These are phyloP conservation scores for Fusarium veterinarium DNA, from an alignment of 2,329 filamentous ascomycete species.

Conservation along the genomic window DNA sequence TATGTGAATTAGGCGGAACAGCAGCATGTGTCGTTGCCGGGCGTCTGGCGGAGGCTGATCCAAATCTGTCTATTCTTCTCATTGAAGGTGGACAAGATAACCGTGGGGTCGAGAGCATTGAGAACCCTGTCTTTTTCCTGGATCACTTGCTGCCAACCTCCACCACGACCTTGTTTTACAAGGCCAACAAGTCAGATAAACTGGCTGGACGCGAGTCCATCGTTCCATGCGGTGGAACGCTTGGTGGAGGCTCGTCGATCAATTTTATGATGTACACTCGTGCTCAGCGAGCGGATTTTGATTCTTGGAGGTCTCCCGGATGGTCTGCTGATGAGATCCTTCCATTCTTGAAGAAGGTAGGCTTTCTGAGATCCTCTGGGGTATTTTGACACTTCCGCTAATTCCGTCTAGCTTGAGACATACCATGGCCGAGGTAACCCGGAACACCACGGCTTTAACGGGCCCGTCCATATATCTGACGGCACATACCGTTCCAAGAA, in stretches of 20 bases:
- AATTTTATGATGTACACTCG: constrained; percentile 51
- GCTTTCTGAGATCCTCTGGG: accelerated
- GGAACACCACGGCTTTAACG: constrained; percentile 62
- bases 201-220: constrained; percentile 41
- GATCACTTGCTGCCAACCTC: constrained; percentile 38
- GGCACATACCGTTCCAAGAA: constrained; percentile 57
- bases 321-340: constrained; percentile 50
- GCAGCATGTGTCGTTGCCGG: constrained; percentile 48
- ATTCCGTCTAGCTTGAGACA: constrained; percentile 60
- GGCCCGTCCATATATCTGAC: constrained; percentile 66
- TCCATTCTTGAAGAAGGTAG: constrained; percentile 49
- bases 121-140: constrained; percentile 45
- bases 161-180: constrained; percentile 44
- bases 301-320: constrained; percentile 50
- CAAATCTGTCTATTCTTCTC: constrained; percentile 46
- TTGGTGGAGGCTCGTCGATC: constrained; percentile 49
- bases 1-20: constrained; percentile 43
- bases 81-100: constrained; percentile 49
- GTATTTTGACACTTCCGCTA: not conserved
- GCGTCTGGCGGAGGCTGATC: constrained; percentile 46
- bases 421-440: constrained; percentile 61
- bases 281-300: constrained; percentile 48
- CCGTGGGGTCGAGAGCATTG: constrained; percentile 42
- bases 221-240: constrained; percentile 44
- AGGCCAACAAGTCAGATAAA: constrained; percentile 39